These are phyloP conservation scores for Aspergillus glaucus DNA, from an alignment of 2,329 filamentous ascomycete species.

Conservation along the genomic window DNA sequence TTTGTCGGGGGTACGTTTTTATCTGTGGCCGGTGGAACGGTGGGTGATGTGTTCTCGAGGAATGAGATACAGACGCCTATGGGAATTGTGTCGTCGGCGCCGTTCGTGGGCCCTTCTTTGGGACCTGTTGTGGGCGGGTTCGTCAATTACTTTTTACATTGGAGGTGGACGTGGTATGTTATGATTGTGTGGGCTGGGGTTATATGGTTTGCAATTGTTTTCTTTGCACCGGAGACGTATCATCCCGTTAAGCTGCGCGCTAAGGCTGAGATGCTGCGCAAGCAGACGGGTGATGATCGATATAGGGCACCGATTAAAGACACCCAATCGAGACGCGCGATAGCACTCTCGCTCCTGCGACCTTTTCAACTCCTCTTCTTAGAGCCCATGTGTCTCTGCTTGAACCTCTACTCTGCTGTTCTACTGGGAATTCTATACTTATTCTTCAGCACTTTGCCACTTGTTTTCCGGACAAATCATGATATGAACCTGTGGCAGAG, in stretches of 20 bases:
- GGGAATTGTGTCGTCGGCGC: constrained; percentile 7
- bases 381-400: constrained; percentile 74
- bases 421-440: constrained; percentile 76
- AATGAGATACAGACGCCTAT: constrained; percentile 10
- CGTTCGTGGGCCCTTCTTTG: constrained; percentile 8
- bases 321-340: constrained; percentile 25
- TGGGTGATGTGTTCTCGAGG: constrained; percentile 10
- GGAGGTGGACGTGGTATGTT: constrained; percentile 73
- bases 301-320: constrained; percentile 65
- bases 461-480: constrained; percentile 67
- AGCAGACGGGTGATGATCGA: constrained; percentile 63
- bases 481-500: constrained; percentile 70
- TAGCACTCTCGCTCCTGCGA: constrained; percentile 56
- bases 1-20: constrained; percentile 44
- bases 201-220: constrained; percentile 55
- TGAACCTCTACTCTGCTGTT: constrained; percentile 73
- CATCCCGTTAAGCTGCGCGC: constrained; percentile 39
- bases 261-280: constrained; percentile 57
- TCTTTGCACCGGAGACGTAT: constrained; percentile 80
- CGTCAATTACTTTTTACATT: constrained; percentile 12
- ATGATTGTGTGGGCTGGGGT: constrained; percentile 68
- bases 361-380: constrained; percentile 72
- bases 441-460: constrained; percentile 76
- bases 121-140: constrained; percentile 10
- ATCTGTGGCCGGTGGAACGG: constrained; percentile 59